Base-by-base conservation (phyloP, 257 asterid species). In the Schizonepeta tenuifolia region DNA sequence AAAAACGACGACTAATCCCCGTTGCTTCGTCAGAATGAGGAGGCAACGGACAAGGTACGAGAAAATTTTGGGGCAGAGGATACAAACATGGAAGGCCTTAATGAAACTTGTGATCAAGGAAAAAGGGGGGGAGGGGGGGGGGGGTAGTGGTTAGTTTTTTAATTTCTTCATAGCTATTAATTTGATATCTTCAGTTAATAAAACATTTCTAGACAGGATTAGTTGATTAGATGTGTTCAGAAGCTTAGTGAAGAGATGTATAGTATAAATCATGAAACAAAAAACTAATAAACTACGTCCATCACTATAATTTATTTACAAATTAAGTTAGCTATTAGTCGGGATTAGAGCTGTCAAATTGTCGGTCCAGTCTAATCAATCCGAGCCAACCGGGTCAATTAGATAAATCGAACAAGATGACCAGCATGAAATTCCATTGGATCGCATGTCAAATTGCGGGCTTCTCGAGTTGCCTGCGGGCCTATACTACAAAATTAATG, bases 61-160 rank as follows among this genome's bases (percentile, higher is more conserved):
- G 57, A 67, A 77, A 36, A 4, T 72, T 72, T 68, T 70, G 80
- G 81, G 89, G 83, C 82, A 58, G 71, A 67, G 56, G 72, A 78
- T 17, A 43, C 47, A 7, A 14, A 46, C 64, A 77, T 71, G 78
- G 7, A 64, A 75, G 84, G 76, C 76, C 78, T 59, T 76, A 71
- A n/a, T n/a, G n/a, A n/a, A 83, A 58, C 36, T 62, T 80, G 67
- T 71, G 67, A 76, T 76, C 66, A 73, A 79, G 75, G 68, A 81
- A 86, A 38, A 70, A 80, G 70, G 67, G 13, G 58, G 67, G 67
- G n/a, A n/a, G n/a, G n/a, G n/a, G n/a, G n/a, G n/a, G n/a, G n/a
- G n/a, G n/a, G n/a, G n/a, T n/a, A n/a, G 49, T 65, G 67, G 46
- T n/a, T 44, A 58, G 70, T 65, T 68, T 56, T 15, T 35, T 33